These are phyloP conservation scores for Solanum piurae DNA, from an alignment of 257 asterid genomes.

Conservation along the genomic window DNA sequence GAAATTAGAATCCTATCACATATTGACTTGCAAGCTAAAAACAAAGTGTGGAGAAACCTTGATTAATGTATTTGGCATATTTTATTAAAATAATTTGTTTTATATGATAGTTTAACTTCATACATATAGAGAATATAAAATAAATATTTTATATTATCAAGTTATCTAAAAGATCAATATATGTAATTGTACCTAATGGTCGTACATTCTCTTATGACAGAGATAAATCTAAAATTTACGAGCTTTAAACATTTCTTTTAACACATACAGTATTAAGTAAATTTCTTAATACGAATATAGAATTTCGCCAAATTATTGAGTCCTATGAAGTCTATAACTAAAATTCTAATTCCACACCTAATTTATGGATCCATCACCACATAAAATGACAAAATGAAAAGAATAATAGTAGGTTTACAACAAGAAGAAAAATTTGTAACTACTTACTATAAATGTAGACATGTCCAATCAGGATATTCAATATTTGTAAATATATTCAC, in stretches of 20 bases:
- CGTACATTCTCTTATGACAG: not conserved
- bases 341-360: not conserved
- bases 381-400: not conserved
- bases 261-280: not conserved
- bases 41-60: not conserved
- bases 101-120: not conserved
- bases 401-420: not conserved
- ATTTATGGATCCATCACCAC: not conserved
- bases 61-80: not conserved
- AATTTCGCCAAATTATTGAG: not conserved
- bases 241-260: not conserved
- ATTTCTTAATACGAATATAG: not conserved
- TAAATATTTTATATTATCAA: not conserved
- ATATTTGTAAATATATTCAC: not conserved
- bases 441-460: not conserved
- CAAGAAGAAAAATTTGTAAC: not conserved
- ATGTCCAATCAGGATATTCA: not conserved
- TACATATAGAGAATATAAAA: not conserved
- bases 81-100: not conserved
- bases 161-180: not conserved
- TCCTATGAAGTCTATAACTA: not conserved
- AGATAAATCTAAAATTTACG: not conserved
- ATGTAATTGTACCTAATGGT: not conserved
- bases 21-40: not conserved
- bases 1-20: not conserved